Conservation (phyloP, 228 moss, liverwort and hornwort genomes). For the Sphagnum magellanicum region DNA sequence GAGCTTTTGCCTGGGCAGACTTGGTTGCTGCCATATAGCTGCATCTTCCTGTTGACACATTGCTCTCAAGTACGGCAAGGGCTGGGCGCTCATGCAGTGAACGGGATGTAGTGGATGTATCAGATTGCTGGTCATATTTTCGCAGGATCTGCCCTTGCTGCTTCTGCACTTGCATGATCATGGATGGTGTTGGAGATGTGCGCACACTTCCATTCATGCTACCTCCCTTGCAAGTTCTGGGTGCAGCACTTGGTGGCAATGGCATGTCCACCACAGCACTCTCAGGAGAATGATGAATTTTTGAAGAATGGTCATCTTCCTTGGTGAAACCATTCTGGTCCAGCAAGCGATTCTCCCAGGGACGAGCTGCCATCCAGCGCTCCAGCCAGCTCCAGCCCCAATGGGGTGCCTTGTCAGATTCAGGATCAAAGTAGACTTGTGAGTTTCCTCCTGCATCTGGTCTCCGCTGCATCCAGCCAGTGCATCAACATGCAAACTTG, state of each 20-base stretch:
- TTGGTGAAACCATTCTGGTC: slow-evolving; percentile 38
- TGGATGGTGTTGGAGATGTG: slow-evolving; percentile 30
- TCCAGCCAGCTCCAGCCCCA: slow-evolving; percentile 99
- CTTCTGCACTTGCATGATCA: not conserved
- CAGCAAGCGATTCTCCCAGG: slow-evolving; percentile 79
- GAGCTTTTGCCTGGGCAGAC: slow-evolving; percentile 68
- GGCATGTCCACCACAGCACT: slow-evolving; percentile 10
- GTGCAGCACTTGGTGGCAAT: slow-evolving; percentile 13
- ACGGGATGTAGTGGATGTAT: slow-evolving; percentile 45
- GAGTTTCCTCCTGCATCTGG: slow-evolving; percentile 23
- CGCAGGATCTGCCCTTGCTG: slow-evolving; percentile 17
- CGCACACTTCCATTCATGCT: slow-evolving; percentile 21
- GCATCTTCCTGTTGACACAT: slow-evolving; percentile 25
- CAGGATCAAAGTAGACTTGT: slow-evolving; percentile 59
- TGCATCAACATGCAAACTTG: slow-evolving; percentile 5
- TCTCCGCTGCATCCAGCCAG: slow-evolving; percentile 75
- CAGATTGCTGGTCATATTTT: slow-evolving; percentile 2
- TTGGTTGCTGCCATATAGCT: slow-evolving; percentile 82
- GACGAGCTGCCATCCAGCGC: slow-evolving; percentile 94
- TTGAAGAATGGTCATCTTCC: slow-evolving; percentile 43
- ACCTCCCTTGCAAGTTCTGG: slow-evolving; percentile 40
- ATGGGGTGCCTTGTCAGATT: slow-evolving; percentile 66
- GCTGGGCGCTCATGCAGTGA: slow-evolving; percentile 33
- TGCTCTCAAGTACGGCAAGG: slow-evolving; percentile 26
- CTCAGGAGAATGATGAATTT: slow-evolving; percentile 49